These are phyloP conservation scores for Volutella citrinella DNA, from an alignment of 2,329 filamentous ascomycete species.

Conservation along the genomic window DNA sequence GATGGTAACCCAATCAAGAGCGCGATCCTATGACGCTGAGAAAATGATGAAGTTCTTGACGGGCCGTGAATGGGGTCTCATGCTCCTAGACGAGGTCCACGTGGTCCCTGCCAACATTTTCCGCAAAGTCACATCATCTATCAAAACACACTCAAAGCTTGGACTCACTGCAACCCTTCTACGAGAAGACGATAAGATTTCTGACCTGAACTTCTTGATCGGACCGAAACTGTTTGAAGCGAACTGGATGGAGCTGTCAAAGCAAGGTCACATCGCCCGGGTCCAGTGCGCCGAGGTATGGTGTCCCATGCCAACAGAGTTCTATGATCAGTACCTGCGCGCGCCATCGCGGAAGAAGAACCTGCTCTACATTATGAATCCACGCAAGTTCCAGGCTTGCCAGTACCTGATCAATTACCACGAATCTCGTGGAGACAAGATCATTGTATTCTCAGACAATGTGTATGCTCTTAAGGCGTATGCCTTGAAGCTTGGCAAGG, in stretches of 20 bases:
- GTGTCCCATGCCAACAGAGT: slow-evolving; percentile 99
- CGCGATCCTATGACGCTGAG: slow-evolving; percentile 85
- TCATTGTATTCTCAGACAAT: slow-evolving; percentile 98
- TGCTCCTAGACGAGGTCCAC: slow-evolving; percentile 97
- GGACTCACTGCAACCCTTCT: slow-evolving; percentile 91
- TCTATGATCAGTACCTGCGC: slow-evolving; percentile 89
- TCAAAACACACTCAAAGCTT: slow-evolving; percentile 93
- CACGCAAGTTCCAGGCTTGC: slow-evolving; percentile 92
- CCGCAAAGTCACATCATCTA: slow-evolving; percentile 84
- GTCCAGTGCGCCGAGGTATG: slow-evolving; percentile 98
- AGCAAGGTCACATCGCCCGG: slow-evolving; percentile 93
- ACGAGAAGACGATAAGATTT: slow-evolving; percentile 97
- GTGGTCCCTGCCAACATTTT: slow-evolving; percentile 97
- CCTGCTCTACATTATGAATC: slow-evolving; percentile 91
- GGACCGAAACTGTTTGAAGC: slow-evolving; percentile 97
- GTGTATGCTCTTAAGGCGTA: slow-evolving; percentile 89
- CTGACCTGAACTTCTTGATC: slow-evolving; percentile 94
- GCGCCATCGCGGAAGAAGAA: slow-evolving; percentile 52
- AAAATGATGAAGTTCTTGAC: slow-evolving; percentile 97
- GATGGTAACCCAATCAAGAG: slow-evolving; percentile 92
- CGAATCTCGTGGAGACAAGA: slow-evolving; percentile 90
- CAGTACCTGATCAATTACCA: slow-evolving; percentile 99
- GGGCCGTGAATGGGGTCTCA: slow-evolving; percentile 89
- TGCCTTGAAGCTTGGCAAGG: slow-evolving; percentile 78
- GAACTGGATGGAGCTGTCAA: slow-evolving; percentile 98